Base-by-base conservation (phyloP, 1,284 basidiomycete species). In the Moniliophthora roreri region DNA sequence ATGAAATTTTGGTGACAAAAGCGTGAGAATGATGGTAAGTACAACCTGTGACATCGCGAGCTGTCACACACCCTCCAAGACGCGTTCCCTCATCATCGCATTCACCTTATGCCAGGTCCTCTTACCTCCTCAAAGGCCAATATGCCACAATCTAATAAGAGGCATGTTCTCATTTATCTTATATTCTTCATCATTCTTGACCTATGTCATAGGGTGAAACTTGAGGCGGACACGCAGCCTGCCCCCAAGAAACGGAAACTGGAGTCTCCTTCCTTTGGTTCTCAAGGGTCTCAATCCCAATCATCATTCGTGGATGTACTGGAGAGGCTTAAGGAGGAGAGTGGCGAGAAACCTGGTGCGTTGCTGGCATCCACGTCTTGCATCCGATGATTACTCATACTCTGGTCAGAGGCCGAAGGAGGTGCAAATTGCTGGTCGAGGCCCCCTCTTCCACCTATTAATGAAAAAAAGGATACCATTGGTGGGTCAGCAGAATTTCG, bases 361-460 rank as follows among this genome's bases (percentile, higher is more conserved):
- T 53, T 26, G 32, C n/a, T 34, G 34, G 36, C 38, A 51, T 10
- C 7, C 5, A 35, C n/a, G n/a, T 11, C 10, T 26, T 28, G 7
- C 28, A 39, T 4, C 9, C 10, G 16, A 42, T 26, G 16, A 13
- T 45, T 11, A 52, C 32, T 35, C 11, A n/a, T 24, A 11, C 16
- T 16, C 8, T 51, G 46, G 24, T 39, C 53, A 85, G 87, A 73
- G 48, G 81, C 81, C 11, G 89, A 91, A 67, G 89, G 89, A 59
- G 87, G 89, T 52, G 82, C 88, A 13, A 79, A 89, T 63, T 72
- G 75, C 21, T 98, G 95, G 95, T 74, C 82, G 2, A 80, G 95
- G 52, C 93, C 93, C 0, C 57, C 66, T 4, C 71, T 91, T 4
- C 72, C 75, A 1, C 63, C 65, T 13, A 66, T 95, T 15, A 72